Evolutionary conservation across 2,329 filamentous ascomycete species (phyloP).

Genomic region (Epichloe baconii): DNA sequence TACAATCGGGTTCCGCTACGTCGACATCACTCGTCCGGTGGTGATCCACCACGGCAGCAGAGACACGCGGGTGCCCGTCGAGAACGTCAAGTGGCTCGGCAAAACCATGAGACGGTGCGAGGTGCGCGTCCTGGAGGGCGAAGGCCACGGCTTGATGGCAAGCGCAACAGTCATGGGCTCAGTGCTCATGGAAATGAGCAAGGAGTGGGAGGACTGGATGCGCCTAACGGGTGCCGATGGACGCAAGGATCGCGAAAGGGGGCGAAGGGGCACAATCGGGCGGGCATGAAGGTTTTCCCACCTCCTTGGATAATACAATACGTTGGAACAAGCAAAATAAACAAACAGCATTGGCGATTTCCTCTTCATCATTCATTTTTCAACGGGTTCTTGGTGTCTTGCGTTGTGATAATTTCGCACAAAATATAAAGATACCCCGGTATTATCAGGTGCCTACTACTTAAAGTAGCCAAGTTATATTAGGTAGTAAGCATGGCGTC

Average conservation of each 20-base stretch:
- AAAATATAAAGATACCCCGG: too few relatives aligned
- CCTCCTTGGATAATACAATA: too few relatives aligned
- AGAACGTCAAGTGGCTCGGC: slow-evolving; percentile 90
- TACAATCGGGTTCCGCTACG: slow-evolving; percentile 90
- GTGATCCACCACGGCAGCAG: slow-evolving; percentile 89
- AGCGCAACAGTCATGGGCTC: slow-evolving; percentile 85
- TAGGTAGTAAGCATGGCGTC: too few relatives aligned
- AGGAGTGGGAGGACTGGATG: slow-evolving; percentile 86
- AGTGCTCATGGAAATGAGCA: slow-evolving; percentile 86
- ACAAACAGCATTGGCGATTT: neutral
- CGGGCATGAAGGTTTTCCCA: neutral
- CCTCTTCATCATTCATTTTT: neutral
- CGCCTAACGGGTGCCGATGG: slow-evolving; percentile 37
- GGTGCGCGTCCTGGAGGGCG: slow-evolving; percentile 76
- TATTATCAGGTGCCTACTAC: too few relatives aligned
- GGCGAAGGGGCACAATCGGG: slow-evolving; percentile 14
- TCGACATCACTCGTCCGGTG: slow-evolving; percentile 82
- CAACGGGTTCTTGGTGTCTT: neutral
- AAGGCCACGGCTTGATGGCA: slow-evolving; percentile 94
- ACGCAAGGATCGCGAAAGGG: slow-evolving; percentile 20
- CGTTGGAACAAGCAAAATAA: too few relatives aligned
- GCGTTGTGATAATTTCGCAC: too few relatives aligned
- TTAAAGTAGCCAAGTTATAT: too few relatives aligned
- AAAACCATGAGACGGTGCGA: slow-evolving; percentile 90
- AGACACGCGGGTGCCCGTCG: slow-evolving; percentile 83